Evolutionary conservation across 305 asterid genomes (phyloP).

Genomic region (Caryopteris hybrid): DNA sequence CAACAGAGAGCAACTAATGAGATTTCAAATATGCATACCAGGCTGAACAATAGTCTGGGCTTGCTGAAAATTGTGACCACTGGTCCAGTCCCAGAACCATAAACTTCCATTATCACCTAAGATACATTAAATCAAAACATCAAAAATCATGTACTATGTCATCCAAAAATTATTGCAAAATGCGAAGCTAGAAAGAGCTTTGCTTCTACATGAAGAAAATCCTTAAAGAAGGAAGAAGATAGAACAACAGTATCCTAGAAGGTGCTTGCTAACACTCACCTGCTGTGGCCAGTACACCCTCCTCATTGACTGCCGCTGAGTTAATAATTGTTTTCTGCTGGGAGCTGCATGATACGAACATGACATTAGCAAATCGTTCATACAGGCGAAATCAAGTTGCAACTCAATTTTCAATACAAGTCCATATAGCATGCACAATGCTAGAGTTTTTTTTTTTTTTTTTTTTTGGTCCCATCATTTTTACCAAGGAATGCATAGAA

Average conservation of each 20-base stretch:
- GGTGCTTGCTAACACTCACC: conserved; percentile 38
- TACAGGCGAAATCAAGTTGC: background rate
- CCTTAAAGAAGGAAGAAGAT: background rate
- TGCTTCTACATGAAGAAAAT: too few relatives aligned
- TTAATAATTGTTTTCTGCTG: conserved; percentile 96
- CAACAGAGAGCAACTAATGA: background rate
- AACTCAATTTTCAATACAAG: background rate
- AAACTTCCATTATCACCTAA: conserved; percentile 95
- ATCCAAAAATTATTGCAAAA: background rate
- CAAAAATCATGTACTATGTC: background rate
- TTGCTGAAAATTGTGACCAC: conserved; percentile 99
- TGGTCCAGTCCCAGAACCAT: conserved; percentile 99
- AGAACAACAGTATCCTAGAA: background rate
- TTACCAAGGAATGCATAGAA: background rate
- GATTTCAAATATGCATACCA: conserved; percentile 36
- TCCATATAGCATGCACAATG: background rate
- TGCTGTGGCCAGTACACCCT: conserved; percentile 92
- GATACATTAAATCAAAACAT: conserved; percentile 1
- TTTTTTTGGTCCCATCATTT: too few relatives aligned
- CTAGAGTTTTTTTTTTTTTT: too few relatives aligned
- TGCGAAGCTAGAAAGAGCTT: background rate
- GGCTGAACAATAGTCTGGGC: conserved; percentile 95
- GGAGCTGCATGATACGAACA: conserved; percentile 43
- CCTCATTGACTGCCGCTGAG: conserved; percentile 85
- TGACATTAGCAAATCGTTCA: conserved; percentile 6